These are phyloP conservation scores for Talaromyces sp. DNA, from an alignment of 2,329 filamentous ascomycete genomes.

Conservation along the genomic window DNA sequence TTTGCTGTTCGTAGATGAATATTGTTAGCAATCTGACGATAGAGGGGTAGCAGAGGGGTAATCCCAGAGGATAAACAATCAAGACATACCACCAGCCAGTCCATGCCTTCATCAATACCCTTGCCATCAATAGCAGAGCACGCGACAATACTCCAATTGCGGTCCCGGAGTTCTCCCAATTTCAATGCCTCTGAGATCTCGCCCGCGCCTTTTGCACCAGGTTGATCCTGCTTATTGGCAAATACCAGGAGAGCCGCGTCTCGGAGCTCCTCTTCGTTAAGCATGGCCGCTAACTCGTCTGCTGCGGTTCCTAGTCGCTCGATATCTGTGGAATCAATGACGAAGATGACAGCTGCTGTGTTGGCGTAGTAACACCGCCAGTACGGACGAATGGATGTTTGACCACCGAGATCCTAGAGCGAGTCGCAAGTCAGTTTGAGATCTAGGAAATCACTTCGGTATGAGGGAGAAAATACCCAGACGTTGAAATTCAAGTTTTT, in stretches of 20 bases:
- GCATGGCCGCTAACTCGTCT: conserved; percentile 90
- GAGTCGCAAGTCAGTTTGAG: conserved; percentile 6
- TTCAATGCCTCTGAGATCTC: conserved; percentile 94
- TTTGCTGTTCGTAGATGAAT: conserved; percentile 37
- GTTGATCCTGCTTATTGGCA: conserved; percentile 98
- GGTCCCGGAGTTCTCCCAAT: conserved; percentile 86
- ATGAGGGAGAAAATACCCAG: conserved; percentile 66
- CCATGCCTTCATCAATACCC: conserved; percentile 96
- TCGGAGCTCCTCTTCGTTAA: conserved; percentile 94
- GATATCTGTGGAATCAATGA: conserved; percentile 97
- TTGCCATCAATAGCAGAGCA: conserved; percentile 95
- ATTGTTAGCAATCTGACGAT: conserved; percentile 15
- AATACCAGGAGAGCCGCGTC: conserved; percentile 93
- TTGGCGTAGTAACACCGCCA: conserved; percentile 99
- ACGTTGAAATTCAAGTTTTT: conserved; percentile 99
- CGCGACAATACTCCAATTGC: conserved; percentile 99
- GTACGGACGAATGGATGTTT: conserved; percentile 98
- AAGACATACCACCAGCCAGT: conserved; percentile 84
- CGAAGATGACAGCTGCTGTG: conserved; percentile 97
- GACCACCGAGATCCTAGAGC: conserved; percentile 81
- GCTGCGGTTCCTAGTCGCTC: conserved; percentile 89
- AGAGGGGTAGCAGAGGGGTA: neutral
- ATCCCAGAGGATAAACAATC: neutral
- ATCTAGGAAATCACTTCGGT: neutral
- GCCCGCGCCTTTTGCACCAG: conserved; percentile 91